Conservation (phyloP, 768 basidiomycete genomes). For the Lentinula boryana region DNA sequence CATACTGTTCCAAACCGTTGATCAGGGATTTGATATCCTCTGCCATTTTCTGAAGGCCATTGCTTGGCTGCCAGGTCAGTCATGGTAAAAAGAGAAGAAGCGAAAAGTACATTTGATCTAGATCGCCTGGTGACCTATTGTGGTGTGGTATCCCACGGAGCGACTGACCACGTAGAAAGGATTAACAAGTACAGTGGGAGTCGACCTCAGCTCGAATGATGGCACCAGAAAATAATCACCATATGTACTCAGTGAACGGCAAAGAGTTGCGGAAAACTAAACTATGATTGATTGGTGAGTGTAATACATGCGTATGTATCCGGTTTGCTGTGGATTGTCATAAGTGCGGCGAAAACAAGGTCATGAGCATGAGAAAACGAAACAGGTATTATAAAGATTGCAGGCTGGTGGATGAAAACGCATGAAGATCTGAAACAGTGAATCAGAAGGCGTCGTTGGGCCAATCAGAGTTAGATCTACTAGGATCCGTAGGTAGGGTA, state of each 20-base stretch:
- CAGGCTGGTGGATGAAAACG: background rate
- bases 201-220: too few species aligned
- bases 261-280: too few species aligned
- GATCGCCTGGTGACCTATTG: too few species aligned
- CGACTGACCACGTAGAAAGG: too few species aligned
- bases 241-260: too few species aligned
- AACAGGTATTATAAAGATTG: background rate
- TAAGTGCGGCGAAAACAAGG: background rate
- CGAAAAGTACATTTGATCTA: background rate
- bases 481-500: background rate
- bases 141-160: background rate
- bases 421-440: background rate
- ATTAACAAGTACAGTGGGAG: too few species aligned
- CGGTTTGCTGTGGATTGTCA: background rate
- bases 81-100: background rate
- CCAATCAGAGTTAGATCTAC: background rate
- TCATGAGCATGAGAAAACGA: background rate
- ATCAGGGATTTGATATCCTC: conserved; percentile 17
- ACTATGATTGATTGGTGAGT: background rate
- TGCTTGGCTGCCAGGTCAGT: background rate
- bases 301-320: background rate
- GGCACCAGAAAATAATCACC: too few species aligned
- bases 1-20: conserved; percentile 13
- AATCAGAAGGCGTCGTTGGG: background rate
- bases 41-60: conserved; percentile 16